These are phyloP conservation scores for Aspergillus baeticus DNA, from an alignment of 495 filamentous ascomycete species.

Conservation along the genomic window DNA sequence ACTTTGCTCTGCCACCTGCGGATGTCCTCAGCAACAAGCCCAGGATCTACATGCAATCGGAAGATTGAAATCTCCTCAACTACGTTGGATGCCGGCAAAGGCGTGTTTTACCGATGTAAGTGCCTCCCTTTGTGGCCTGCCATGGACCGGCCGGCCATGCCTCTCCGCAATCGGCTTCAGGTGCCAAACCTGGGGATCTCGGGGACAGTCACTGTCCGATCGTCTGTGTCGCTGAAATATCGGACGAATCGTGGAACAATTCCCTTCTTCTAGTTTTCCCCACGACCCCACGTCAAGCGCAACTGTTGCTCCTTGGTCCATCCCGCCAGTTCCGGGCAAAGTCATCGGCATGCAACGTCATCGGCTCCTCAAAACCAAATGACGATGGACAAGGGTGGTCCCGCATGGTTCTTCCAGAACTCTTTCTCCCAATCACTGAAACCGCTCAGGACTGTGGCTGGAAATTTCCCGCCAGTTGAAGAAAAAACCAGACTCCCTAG, in stretches of 20 bases:
- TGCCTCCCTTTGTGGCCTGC: no score
- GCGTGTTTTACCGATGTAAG: no score
- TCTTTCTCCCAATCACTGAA: not conserved
- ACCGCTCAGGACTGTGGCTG: not conserved
- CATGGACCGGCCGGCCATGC: no score
- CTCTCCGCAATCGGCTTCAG: not conserved
- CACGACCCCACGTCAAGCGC: not conserved
- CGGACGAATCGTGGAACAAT: not conserved
- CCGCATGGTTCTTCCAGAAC: not conserved
- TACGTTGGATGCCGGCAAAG: no score
- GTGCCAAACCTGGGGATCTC: not conserved
- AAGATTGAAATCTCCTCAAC: no score
- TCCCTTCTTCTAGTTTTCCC: not conserved
- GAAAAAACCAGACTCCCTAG: not conserved
- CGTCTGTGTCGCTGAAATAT: not conserved
- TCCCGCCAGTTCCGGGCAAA: not conserved
- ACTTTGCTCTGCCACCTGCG: no score
- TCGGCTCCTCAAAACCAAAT: not conserved
- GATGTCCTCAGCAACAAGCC: no score
- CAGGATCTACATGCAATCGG: no score
- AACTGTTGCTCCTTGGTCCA: not conserved
- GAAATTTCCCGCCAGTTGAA: not conserved
- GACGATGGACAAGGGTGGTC: conserved; percentile 3
- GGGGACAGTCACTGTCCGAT: not conserved
- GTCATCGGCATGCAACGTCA: not conserved